These are phyloP conservation scores for Lecanosticta acicola DNA, from an alignment of 2,329 filamentous ascomycete species.

Conservation along the genomic window DNA sequence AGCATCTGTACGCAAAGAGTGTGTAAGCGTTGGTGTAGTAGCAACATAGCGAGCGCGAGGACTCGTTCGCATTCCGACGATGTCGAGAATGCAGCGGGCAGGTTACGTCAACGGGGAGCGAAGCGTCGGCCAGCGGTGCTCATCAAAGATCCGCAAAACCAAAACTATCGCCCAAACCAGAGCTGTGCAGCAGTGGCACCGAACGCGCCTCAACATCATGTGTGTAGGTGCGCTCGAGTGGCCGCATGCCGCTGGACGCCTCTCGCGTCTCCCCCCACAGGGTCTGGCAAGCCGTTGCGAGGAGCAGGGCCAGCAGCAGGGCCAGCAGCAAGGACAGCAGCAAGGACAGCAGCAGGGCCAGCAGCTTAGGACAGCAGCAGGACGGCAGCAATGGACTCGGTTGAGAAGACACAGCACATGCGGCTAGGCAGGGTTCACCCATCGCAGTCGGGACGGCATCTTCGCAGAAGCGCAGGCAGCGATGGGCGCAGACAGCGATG, in stretches of 20 bases:
- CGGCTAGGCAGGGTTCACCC: too few relatives aligned
- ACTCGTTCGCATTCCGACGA: too few relatives aligned
- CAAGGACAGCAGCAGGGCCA: slow-evolving; percentile 1
- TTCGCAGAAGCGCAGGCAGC: too few relatives aligned
- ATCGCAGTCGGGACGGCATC: too few relatives aligned
- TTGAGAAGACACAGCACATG: too few relatives aligned
- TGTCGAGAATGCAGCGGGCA: slow-evolving; percentile 1
- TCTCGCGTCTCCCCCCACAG: slow-evolving; percentile 7
- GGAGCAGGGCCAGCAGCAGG: slow-evolving; percentile 1
- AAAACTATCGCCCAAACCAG: slow-evolving; percentile 19
- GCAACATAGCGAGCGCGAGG: too few relatives aligned
- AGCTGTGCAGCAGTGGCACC: slow-evolving; percentile 4
- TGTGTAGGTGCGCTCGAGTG: background rate
- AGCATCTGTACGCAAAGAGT: slow-evolving; percentile 4
- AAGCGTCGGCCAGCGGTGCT: slow-evolving; percentile 2
- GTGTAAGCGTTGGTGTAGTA: slow-evolving; percentile 1
- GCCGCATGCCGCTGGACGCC: slow-evolving; percentile 9
- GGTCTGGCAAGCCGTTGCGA: background rate
- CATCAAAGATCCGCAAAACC: slow-evolving; percentile 9
- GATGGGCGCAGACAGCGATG: too few relatives aligned
- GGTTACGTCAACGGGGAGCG: slow-evolving; percentile 16
- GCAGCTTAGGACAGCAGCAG: too few relatives aligned
- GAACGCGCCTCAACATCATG: slow-evolving; percentile 8
- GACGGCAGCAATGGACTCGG: too few relatives aligned
- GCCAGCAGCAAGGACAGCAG: background rate